A percentile compares a stretch with the other conserved stretches of the same genome.
These are phyloP conservation scores for Ophiostoma triangulosporum DNA, from an alignment of 2,329 filamentous ascomycete species.

Conservation along the genomic window DNA sequence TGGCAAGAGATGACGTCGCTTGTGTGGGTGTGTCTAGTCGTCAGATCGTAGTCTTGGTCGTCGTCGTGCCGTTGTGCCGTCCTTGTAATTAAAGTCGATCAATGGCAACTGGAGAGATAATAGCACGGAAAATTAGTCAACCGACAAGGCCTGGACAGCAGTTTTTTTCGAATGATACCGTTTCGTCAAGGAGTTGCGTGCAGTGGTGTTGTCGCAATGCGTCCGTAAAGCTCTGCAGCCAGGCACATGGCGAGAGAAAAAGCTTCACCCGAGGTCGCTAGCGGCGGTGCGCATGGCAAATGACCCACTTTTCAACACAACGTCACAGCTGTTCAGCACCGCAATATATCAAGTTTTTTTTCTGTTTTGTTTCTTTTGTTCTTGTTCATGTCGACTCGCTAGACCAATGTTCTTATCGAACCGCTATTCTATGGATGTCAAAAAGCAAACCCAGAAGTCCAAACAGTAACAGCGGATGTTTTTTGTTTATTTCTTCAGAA, in stretches of 20 bases:
- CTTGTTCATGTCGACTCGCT: too few relatives aligned
- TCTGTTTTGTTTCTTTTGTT: too few relatives aligned
- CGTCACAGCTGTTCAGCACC: too few relatives aligned
- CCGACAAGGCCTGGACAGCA: too few relatives aligned
- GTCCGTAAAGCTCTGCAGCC: conserved; percentile 3
- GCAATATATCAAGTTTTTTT: too few relatives aligned
- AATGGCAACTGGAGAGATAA: not conserved
- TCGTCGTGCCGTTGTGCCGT: not conserved
- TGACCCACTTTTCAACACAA: conserved; percentile 1
- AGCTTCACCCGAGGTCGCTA: conserved; percentile 10
- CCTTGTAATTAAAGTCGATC: not conserved
- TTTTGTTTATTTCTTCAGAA: too few relatives aligned
- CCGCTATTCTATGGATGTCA: too few relatives aligned
- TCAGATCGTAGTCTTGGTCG: not conserved
- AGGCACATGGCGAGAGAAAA: conserved; percentile 5
- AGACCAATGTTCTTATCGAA: too few relatives aligned
- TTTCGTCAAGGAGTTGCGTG: not conserved
- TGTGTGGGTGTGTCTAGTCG: not conserved
- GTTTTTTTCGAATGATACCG: not conserved
- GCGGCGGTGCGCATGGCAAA: not conserved
- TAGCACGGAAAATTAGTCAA: too few relatives aligned
- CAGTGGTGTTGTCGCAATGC: conserved; percentile 6
- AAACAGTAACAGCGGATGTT: too few relatives aligned
- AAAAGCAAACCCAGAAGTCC: too few relatives aligned
- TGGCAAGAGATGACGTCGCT: not conserved